Conservation (phyloP, 176 grass and related monocot species). For the Phoenix roebelenii region DNA sequence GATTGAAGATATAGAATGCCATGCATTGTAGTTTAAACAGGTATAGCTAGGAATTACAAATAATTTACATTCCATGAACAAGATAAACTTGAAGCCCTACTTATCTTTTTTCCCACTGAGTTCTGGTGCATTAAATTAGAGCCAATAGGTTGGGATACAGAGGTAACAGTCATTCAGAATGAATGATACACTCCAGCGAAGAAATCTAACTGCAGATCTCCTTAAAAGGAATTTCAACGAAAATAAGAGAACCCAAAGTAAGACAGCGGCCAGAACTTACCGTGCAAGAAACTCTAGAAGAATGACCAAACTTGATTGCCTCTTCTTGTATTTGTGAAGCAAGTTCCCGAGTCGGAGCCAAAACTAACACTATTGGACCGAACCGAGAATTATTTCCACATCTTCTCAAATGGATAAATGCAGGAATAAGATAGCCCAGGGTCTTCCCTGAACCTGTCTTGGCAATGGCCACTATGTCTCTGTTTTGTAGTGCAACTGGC, state of each 20-base stretch:
- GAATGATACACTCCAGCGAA: no score
- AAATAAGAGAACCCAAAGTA: constrained; percentile 2
- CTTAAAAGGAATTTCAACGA: not conserved
- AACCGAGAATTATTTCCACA: constrained; percentile 63
- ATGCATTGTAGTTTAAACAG: no score
- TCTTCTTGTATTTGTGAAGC: constrained; percentile 99
- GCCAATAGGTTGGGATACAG: no score
- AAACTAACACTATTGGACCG: constrained; percentile 83
- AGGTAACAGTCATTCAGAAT: no score
- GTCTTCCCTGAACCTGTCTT: constrained; percentile 99
- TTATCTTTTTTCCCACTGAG: no score
- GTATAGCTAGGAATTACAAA: no score
- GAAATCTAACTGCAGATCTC: not conserved
- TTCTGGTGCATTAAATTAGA: no score
- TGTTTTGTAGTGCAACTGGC: constrained; percentile 80
- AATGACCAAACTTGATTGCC: constrained; percentile 83
- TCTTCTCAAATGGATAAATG: constrained; percentile 88
- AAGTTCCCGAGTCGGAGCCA: constrained; percentile 84
- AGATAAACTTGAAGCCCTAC: no score
- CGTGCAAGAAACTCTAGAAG: constrained; percentile 77
- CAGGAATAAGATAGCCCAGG: constrained; percentile 89
- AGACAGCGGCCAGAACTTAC: constrained; percentile 45
- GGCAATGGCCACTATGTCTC: constrained; percentile 93
- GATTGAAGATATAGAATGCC: no score
- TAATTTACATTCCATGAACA: no score